Evolutionary conservation across 352 stramenopile species (phyloP).

Genomic region (Globisporangium middletonii): DNA sequence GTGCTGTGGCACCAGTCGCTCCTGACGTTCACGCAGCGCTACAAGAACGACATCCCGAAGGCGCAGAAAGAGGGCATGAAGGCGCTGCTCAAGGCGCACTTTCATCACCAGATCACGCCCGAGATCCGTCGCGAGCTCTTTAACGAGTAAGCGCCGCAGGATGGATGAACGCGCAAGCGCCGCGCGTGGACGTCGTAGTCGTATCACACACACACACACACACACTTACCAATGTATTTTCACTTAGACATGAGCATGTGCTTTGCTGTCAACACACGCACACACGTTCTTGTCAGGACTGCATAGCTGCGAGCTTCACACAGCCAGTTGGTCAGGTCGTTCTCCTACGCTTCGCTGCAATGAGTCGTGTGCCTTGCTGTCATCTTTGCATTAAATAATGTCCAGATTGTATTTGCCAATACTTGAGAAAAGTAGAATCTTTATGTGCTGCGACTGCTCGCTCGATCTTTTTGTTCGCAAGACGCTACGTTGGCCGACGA

Average conservation of each 20-base stretch:
- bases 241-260: background rate
- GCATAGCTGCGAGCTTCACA: no score
- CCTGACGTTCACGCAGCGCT: slow-evolving; percentile 97
- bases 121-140: slow-evolving; percentile 97
- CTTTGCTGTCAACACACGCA: background rate
- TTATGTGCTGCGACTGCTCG: no score
- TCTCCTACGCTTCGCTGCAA: no score
- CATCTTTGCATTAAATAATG: no score
- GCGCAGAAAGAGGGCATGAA: slow-evolving; percentile 94
- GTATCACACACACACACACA: background rate
- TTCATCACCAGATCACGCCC: slow-evolving; percentile 97
- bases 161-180: background rate
- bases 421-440: no score
- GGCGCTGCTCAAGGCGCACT: slow-evolving; percentile 86
- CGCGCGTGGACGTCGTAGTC: background rate
- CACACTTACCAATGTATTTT: background rate
- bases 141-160: slow-evolving; percentile 30
- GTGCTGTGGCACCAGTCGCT: slow-evolving; percentile 99
- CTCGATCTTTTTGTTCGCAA: background rate
- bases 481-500: background rate
- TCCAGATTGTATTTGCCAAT: no score
- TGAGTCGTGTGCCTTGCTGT: no score
- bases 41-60: slow-evolving; percentile 97
- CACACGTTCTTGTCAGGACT: no score
- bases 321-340: no score